Evolutionary conservation across 2,329 filamentous ascomycete genomes (phyloP).

Genomic region (Plenodomus biglobosus): DNA sequence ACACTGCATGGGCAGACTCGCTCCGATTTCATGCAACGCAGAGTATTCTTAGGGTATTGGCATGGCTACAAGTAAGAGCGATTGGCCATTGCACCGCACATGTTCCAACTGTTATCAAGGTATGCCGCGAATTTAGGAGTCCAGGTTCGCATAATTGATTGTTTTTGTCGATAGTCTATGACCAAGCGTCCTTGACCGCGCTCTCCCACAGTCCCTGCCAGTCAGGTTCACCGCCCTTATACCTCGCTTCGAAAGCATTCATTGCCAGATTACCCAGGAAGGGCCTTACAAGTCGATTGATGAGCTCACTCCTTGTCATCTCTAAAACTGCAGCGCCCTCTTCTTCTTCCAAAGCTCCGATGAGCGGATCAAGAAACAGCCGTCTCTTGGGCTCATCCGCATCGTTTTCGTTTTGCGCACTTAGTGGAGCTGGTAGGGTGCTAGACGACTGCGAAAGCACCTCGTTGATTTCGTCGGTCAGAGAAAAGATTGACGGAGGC

Average conservation of each 20-base stretch:
- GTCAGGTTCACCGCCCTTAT: slow-evolving; percentile 67
- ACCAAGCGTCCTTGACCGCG: slow-evolving; percentile 33
- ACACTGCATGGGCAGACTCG: no score
- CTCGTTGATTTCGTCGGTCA: slow-evolving; percentile 83
- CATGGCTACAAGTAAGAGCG: no score
- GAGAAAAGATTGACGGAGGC: slow-evolving; percentile 68
- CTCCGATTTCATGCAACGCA: no score
- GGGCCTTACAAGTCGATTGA: slow-evolving; percentile 76
- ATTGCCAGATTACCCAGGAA: slow-evolving; percentile 94
- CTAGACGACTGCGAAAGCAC: slow-evolving; percentile 54
- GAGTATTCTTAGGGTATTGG: no score
- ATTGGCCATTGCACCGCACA: no score
- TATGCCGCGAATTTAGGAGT: not conserved
- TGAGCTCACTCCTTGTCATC: slow-evolving; percentile 61
- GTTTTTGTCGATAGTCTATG: slow-evolving; percentile 1
- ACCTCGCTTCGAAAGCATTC: slow-evolving; percentile 88
- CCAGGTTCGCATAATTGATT: not conserved
- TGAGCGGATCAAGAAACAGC: slow-evolving; percentile 49
- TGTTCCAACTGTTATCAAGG: not conserved
- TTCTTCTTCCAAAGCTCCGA: slow-evolving; percentile 36
- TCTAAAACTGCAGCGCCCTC: slow-evolving; percentile 52
- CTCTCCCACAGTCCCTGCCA: slow-evolving; percentile 37
- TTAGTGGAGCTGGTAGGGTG: slow-evolving; percentile 2
- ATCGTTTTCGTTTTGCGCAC: slow-evolving; percentile 1
- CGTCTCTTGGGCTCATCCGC: slow-evolving; percentile 31